Conservation (phyloP, 805 yeast genomes). For the Debaryomyces maramus region DNA sequence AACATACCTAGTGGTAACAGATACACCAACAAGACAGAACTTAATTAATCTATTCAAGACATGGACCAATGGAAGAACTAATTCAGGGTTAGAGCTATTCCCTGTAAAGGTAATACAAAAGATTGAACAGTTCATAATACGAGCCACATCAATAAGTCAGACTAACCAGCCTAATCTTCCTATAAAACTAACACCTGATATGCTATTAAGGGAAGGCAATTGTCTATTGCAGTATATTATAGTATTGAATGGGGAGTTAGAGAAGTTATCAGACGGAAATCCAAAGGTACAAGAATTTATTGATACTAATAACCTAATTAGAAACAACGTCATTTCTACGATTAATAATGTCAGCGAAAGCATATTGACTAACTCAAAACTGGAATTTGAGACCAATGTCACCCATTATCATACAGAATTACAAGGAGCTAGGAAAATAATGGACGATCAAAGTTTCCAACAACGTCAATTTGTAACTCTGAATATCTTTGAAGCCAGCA, state of each 20-base stretch:
- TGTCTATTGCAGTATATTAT: constrained; percentile 36
- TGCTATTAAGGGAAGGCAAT: constrained; percentile 37
- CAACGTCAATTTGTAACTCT: constrained; percentile 17
- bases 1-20: constrained; percentile 39
- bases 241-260: constrained; percentile 26
- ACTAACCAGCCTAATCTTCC: constrained; percentile 10
- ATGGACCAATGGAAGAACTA: constrained; percentile 37
- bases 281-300: constrained; percentile 8
- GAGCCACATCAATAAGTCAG: constrained; percentile 30
- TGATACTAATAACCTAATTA: constrained; percentile 15
- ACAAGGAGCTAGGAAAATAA: constrained; percentile 9
- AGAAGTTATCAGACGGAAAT: constrained; percentile 11
- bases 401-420: constrained; percentile 19
- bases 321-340: constrained; percentile 29
- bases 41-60: constrained; percentile 43
- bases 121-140: constrained; percentile 40
- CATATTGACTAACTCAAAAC: constrained; percentile 22
- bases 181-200: constrained; percentile 26
- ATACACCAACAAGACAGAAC: constrained; percentile 38
- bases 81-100: constrained; percentile 35
- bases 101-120: constrained; percentile 26
- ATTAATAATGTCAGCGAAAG: constrained; percentile 35
- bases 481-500: constrained; percentile 7
- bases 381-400: constrained; percentile 25
- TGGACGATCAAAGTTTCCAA: constrained; percentile 13